These are phyloP conservation scores for Fusarium humuli DNA, from an alignment of 2,329 filamentous ascomycete species.

Conservation along the genomic window DNA sequence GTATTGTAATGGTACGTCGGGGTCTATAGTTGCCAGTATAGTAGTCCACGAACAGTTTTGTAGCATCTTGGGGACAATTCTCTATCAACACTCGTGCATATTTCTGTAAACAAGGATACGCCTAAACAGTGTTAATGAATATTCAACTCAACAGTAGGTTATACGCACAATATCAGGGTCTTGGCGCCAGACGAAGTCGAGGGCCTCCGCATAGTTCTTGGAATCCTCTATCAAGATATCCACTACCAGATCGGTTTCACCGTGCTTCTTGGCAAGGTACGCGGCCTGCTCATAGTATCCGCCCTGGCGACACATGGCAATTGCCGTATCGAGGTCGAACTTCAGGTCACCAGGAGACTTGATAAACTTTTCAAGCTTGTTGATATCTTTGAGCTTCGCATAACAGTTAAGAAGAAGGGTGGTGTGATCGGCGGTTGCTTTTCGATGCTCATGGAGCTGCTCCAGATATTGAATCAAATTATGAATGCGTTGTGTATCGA, in stretches of 20 bases:
- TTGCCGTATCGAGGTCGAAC: constrained; percentile 96
- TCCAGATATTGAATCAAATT: constrained; percentile 98
- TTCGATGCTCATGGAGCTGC: constrained; percentile 93
- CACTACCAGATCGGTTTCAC: constrained; percentile 92
- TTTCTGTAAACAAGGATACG: constrained; percentile 91
- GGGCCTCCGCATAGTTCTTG: constrained; percentile 86
- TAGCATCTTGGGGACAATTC: constrained; percentile 84
- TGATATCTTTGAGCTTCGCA: constrained; percentile 95
- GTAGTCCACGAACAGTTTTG: constrained; percentile 91
- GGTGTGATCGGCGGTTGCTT: constrained; percentile 93
- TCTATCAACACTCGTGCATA: constrained; percentile 92
- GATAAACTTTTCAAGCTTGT: constrained; percentile 96
- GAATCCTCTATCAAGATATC: constrained; percentile 97
- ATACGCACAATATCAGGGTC: constrained; percentile 77
- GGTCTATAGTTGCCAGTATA: constrained; percentile 88
- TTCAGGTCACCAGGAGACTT: constrained; percentile 94
- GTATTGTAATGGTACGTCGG: constrained; percentile 66
- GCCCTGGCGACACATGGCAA: constrained; percentile 96
- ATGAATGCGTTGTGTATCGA: constrained; percentile 97
- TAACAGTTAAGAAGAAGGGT: constrained; percentile 96
- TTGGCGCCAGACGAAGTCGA: constrained; percentile 91
- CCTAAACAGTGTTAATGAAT: constrained; percentile 61
- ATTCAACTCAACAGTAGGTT: too few species aligned
- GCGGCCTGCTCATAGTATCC: constrained; percentile 97
- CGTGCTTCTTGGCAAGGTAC: constrained; percentile 93